phyloP scores from a whole-genome alignment of 129 eudicot species.

The Flaveria brownii region DNA sequence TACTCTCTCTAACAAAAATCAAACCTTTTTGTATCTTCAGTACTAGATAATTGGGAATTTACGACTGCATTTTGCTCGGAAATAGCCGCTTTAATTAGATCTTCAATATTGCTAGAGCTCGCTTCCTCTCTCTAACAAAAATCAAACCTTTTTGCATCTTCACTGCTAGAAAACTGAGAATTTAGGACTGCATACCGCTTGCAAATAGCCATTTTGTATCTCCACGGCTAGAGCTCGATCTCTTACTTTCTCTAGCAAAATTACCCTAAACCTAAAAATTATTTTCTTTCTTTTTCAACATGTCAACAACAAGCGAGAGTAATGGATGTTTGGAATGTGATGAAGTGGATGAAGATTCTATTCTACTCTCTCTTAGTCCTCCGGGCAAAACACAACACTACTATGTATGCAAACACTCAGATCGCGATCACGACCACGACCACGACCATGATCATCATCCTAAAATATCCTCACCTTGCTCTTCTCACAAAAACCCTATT shows the following conservation, averaged over 20 bases:
- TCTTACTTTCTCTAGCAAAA: not conserved
- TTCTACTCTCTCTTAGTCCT: conserved; percentile 74
- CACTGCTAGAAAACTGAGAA: too few species aligned
- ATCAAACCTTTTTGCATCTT: not conserved
- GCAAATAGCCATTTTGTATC: too few species aligned
- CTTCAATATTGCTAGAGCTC: too few species aligned
- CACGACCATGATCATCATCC: not conserved
- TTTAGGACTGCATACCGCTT: too few species aligned
- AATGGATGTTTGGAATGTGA: conserved; percentile 46
- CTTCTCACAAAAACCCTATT: conserved; percentile 43
- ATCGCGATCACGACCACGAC: not conserved
- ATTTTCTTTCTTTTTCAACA: conserved; percentile 6
- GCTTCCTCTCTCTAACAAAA: not conserved
- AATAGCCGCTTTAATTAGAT: too few species aligned
- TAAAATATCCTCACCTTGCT: conserved; percentile 17
- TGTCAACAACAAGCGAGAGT: conserved; percentile 49
- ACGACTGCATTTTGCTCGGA: too few species aligned
- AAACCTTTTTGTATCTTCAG: not conserved
- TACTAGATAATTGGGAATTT: too few species aligned
- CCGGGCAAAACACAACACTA: conserved; percentile 58
- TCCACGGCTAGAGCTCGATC: too few species aligned
- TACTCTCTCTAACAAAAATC: not conserved
- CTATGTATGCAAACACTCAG: not conserved
- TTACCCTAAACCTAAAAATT: not conserved
- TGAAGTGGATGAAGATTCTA: conserved; percentile 50